Base-by-base conservation (phyloP, 768 basidiomycete species). In the Rhodotorula toruloides region DNA sequence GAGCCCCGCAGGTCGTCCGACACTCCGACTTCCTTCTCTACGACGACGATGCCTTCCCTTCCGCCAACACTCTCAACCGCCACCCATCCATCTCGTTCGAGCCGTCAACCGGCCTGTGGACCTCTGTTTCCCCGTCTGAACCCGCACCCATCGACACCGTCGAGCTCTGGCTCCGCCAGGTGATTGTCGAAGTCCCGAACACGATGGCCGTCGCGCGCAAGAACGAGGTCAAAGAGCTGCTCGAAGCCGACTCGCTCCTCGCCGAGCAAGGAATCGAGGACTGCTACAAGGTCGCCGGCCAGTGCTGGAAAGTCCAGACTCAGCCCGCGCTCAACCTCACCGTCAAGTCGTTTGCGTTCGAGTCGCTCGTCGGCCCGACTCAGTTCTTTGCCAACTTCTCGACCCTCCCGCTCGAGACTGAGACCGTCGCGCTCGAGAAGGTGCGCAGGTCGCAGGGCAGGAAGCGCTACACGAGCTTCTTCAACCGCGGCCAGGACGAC, bases 151-250 rank as follows among this genome's bases (percentile, higher is more conserved):
- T 27, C 61, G 43, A 56, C 2, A 48, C 67, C 25, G 39, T 61
- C 61, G 71, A 68, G 37, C 55, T 72, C 21, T 68, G 67, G 71
- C 67, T 72, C 21, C 52, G 67, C 8, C 71, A 68, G 36, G 60
- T 72, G 17, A 46, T 66, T 17, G 66, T 68, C 44, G 71, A 72
- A 37, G 43, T 63, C 14, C 71, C 65, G 19, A 61, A 13, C 32
- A 25, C 50, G 7, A 63, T 71, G 59, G 32, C 66, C 0, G 29
- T 40, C 21, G 40, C 56, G 4, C 65, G 59, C 62, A 65, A 65
- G 52, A 46, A 4, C 53, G 58, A 67, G 42, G 59, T 61, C 25
- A 61, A 62, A 43, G 48, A 64, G 25, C 60, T 61, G 25, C 50
- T 71, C 61, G 57, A 58, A 44, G 25, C 62, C 37, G 50, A 54